Conservation (phyloP, 2,329 filamentous ascomycete genomes). For the Colletotrichum salicis region DNA sequence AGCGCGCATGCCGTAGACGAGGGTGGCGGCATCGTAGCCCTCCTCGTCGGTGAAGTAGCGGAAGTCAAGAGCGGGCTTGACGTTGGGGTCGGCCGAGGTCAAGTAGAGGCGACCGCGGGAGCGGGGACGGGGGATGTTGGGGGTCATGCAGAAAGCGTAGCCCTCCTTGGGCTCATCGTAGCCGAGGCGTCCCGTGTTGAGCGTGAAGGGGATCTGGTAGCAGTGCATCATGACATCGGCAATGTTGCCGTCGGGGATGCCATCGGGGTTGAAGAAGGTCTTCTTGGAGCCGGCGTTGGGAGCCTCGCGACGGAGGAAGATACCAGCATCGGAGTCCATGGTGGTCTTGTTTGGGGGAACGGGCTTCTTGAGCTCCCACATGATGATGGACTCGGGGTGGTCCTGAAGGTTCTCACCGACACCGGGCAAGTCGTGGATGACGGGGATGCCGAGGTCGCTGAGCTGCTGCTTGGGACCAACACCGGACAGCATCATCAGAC, state of each 20-base stretch:
- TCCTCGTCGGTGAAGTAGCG: constrained; percentile 89
- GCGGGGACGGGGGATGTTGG: constrained; percentile 86
- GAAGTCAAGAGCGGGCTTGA: constrained; percentile 88
- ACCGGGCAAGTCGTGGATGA: constrained; percentile 67
- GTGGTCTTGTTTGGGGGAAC: constrained; percentile 81
- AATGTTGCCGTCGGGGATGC: constrained; percentile 73
- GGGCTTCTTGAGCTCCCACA: constrained; percentile 82
- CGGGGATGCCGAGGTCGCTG: constrained; percentile 61
- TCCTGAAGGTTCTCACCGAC: constrained; percentile 72
- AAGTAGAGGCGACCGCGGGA: constrained; percentile 82
- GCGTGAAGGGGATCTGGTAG: constrained; percentile 92
- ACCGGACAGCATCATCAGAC: constrained; percentile 69
- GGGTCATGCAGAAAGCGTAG: constrained; percentile 92
- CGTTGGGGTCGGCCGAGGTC: constrained; percentile 76
- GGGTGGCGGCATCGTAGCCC: constrained; percentile 84
- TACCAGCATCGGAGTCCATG: constrained; percentile 90
- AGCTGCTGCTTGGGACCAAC: constrained; percentile 67
- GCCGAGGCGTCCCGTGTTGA: constrained; percentile 85
- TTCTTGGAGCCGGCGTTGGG: constrained; percentile 72
- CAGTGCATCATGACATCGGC: constrained; percentile 97
- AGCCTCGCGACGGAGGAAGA: constrained; percentile 84
- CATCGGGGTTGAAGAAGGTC: constrained; percentile 58
- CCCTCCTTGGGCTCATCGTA: constrained; percentile 72
- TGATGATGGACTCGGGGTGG: constrained; percentile 68
- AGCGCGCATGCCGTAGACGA: constrained; percentile 80